phyloP scores from a whole-genome alignment of 345 rosid genomes.

The Salix viminalis region DNA sequence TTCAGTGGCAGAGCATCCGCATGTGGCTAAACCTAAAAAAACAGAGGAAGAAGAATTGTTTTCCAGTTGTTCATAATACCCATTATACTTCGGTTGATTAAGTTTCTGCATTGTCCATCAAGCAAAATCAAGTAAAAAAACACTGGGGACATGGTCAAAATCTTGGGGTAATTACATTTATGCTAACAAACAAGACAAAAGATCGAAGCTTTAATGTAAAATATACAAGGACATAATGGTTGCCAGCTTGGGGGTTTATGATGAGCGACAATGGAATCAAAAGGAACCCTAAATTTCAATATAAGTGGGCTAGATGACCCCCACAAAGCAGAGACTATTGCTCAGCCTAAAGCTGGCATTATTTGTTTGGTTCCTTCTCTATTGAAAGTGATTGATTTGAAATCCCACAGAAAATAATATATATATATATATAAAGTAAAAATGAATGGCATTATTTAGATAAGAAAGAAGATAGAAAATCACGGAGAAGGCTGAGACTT shows the following conservation, averaged over 20 bases:
- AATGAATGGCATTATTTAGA: background rate
- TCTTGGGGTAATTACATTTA: background rate
- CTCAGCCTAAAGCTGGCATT: conserved; percentile 22
- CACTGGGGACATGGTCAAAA: too few relatives aligned
- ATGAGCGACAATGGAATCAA: conserved; percentile 18
- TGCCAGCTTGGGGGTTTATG: conserved; percentile 38
- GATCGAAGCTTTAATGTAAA: background rate
- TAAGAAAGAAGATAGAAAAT: conserved; percentile 9
- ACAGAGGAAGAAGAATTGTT: background rate
- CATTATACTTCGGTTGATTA: background rate
- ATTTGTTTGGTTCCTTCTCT: conserved; percentile 27
- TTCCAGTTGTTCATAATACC: background rate
- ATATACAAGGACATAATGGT: conserved; percentile 15
- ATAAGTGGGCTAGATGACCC: conserved; percentile 25
- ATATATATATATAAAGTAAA: background rate
- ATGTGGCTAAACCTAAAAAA: background rate
- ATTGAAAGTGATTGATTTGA: conserved; percentile 55
- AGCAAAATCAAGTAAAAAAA: background rate
- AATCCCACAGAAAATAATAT: conserved; percentile 33
- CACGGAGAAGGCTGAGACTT: conserved; percentile 3
- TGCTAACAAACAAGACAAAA: background rate
- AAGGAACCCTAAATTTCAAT: conserved; percentile 12
- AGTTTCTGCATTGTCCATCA: background rate
- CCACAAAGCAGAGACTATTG: conserved; percentile 16
- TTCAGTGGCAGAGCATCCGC: background rate